A percentile compares a stretch with the other conserved stretches of the same genome.
Evolutionary conservation across 2,329 filamentous ascomycete genomes (phyloP).

Genomic region (Trichophyton equinum): DNA sequence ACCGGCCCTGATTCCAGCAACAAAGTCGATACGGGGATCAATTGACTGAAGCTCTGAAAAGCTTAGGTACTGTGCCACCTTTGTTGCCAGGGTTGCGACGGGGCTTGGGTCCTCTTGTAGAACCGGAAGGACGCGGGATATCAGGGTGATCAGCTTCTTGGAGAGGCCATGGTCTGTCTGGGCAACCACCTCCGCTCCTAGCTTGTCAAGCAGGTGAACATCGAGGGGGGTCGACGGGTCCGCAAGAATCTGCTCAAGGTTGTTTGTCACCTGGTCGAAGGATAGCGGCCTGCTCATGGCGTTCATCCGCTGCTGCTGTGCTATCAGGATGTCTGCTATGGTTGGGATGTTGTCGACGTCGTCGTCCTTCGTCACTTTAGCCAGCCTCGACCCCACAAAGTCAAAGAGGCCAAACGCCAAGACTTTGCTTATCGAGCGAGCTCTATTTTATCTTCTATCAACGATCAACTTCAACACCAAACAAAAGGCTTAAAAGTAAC

Average conservation of each 20-base stretch:
- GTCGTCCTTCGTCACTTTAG: too few relatives aligned
- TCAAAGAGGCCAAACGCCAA: constrained; percentile 12
- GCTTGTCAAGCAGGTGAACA: constrained; percentile 38
- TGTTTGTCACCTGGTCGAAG: constrained; percentile 26
- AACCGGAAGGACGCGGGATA: constrained; percentile 40
- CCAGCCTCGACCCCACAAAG: constrained; percentile 8
- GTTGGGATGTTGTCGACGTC: too few relatives aligned
- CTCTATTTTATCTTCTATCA: not conserved
- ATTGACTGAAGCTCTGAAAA: constrained; percentile 39
- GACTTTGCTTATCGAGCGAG: not conserved
- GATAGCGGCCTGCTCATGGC: constrained; percentile 26
- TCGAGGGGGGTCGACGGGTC: constrained; percentile 38
- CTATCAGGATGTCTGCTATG: too few relatives aligned
- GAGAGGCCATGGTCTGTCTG: constrained; percentile 26
- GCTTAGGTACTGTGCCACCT: constrained; percentile 37
- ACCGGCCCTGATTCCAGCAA: constrained; percentile 40
- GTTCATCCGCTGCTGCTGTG: not conserved
- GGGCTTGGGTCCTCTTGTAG: constrained; percentile 48
- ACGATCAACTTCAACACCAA: not conserved
- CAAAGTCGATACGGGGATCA: constrained; percentile 40
- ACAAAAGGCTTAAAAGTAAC: not conserved
- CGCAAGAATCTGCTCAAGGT: constrained; percentile 34
- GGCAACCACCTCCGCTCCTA: constrained; percentile 34
- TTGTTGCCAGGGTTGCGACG: constrained; percentile 41
- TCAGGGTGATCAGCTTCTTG: constrained; percentile 31